A percentile compares a stretch with the other conserved stretches of the same genome.
These are phyloP conservation scores for Neoascochyta sp. DNA, from an alignment of 2,329 filamentous ascomycete genomes.

Conservation along the genomic window DNA sequence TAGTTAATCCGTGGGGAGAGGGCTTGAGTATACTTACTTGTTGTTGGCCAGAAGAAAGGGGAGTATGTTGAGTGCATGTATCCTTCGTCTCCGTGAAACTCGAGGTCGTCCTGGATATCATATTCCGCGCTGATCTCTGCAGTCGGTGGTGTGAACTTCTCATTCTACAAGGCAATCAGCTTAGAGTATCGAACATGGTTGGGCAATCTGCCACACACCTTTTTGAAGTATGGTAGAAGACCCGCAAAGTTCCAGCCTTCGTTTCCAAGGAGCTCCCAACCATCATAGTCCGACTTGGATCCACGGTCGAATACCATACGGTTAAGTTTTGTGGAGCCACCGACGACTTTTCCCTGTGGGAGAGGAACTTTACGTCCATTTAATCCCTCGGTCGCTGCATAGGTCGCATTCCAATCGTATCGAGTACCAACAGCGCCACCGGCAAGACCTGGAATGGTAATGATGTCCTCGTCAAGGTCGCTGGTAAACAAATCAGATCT, in stretches of 20 bases:
- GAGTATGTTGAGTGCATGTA: conserved; percentile 19
- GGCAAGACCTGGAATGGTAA: conserved; percentile 24
- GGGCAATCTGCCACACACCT: too few relatives aligned
- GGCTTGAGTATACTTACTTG: conserved; percentile 9
- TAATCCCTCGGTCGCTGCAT: conserved; percentile 10
- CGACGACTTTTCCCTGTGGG: conserved; percentile 19
- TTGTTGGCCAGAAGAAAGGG: conserved; percentile 19
- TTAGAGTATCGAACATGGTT: neutral
- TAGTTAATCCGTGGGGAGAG: too few relatives aligned
- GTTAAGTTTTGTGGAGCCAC: conserved; percentile 39
- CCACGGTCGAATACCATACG: conserved; percentile 34
- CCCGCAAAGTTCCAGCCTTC: conserved; percentile 25
- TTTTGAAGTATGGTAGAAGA: conserved; percentile 26
- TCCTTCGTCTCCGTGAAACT: conserved; percentile 14
- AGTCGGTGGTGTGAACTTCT: conserved; percentile 17
- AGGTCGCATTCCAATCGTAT: conserved; percentile 25
- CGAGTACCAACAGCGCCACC: conserved; percentile 21
- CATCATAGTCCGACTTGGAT: conserved; percentile 29
- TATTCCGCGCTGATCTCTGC: conserved; percentile 17
- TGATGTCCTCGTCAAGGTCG: conserved; percentile 18
- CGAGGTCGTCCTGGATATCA: conserved; percentile 13
- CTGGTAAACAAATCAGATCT: conserved; percentile 8
- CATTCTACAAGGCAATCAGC: conserved; percentile 14
- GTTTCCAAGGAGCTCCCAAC: conserved; percentile 24
- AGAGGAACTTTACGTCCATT: conserved; percentile 12